Conservation (phyloP, 768 basidiomycete species). For the Krasilnikovozyma curviuscula region DNA sequence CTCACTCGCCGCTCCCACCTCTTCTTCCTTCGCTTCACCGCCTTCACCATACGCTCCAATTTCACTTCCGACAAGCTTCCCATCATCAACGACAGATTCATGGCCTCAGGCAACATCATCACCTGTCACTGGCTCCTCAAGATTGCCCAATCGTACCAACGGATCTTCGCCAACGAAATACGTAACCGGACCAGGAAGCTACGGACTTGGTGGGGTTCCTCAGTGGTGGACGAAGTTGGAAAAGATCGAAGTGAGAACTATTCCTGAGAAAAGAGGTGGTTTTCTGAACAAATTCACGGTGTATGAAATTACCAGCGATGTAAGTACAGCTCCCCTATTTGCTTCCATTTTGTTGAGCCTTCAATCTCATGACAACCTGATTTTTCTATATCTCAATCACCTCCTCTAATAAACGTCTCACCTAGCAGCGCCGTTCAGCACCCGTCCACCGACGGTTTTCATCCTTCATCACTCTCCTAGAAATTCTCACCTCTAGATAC, state of each 20-base stretch:
- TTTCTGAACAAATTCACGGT: conserved; percentile 71
- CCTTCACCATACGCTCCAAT: no score
- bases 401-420: not conserved
- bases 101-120: no score
- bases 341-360: not conserved
- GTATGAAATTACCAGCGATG: conserved; percentile 61
- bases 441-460: conserved; percentile 73
- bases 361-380: conserved; percentile 10
- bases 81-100: no score
- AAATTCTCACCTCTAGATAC: conserved; percentile 12
- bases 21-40: no score
- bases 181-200: no score
- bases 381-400: not conserved
- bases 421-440: conserved; percentile 35
- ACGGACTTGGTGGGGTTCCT: conserved; percentile 43
- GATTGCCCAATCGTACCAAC: no score
- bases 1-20: no score
- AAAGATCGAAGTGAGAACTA: conserved; percentile 43
- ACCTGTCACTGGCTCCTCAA: no score
- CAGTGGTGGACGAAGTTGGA: conserved; percentile 79
- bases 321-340: conserved; percentile 28
- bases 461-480: not conserved
- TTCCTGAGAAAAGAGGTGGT: conserved; percentile 73
- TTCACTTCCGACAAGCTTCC: no score
- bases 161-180: no score